Percentiles rank a stretch among this genome's conserved stretches.
These are phyloP conservation scores for Francoa sonchifolia DNA, from an alignment of 441 rosid species.

Conservation along the genomic window DNA sequence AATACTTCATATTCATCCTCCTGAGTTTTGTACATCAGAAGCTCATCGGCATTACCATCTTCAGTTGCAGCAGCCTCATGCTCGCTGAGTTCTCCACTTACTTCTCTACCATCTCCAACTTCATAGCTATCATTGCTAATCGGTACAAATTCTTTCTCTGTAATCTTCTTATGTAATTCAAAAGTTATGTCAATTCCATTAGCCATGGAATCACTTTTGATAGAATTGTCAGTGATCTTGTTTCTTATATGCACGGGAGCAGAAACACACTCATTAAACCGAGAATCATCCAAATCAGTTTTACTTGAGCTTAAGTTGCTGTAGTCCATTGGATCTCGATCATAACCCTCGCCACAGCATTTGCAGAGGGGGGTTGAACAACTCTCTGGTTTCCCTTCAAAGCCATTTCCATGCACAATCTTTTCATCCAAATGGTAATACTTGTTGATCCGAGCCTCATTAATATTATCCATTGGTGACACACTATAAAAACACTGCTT, in stretches of 20 bases:
- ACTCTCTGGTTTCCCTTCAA: slow-evolving; percentile 7
- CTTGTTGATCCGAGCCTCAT: slow-evolving; percentile 10
- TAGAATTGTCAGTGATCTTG: slow-evolving; percentile 9
- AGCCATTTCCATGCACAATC: slow-evolving; percentile 15
- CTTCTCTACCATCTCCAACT: slow-evolving; percentile 17
- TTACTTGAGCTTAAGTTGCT: slow-evolving; percentile 16
- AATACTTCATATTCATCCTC: slow-evolving; percentile 83
- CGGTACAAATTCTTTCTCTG: slow-evolving; percentile 10
- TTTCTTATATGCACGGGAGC: slow-evolving; percentile 8
- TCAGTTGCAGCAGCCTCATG: slow-evolving; percentile 24
- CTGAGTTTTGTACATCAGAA: slow-evolving; percentile 22
- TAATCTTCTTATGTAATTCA: slow-evolving; percentile 6
- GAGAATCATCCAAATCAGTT: slow-evolving; percentile 17
- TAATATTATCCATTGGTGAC: slow-evolving; percentile 12
- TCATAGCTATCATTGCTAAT: slow-evolving; percentile 12
- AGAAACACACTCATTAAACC: slow-evolving; percentile 12
- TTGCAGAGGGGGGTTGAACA: slow-evolving; percentile 14
- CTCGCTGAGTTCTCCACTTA: slow-evolving; percentile 22
- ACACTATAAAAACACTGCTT: slow-evolving; percentile 33
- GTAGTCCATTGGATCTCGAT: slow-evolving; percentile 9
- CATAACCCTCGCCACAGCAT: slow-evolving; percentile 11
- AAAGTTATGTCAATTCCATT: slow-evolving; percentile 18
- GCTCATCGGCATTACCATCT: slow-evolving; percentile 34
- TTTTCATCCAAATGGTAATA: slow-evolving; percentile 22
- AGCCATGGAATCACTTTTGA: slow-evolving; percentile 12